Conservation (phyloP, 768 basidiomycete genomes). For the Pleurotus pulmonarius region DNA sequence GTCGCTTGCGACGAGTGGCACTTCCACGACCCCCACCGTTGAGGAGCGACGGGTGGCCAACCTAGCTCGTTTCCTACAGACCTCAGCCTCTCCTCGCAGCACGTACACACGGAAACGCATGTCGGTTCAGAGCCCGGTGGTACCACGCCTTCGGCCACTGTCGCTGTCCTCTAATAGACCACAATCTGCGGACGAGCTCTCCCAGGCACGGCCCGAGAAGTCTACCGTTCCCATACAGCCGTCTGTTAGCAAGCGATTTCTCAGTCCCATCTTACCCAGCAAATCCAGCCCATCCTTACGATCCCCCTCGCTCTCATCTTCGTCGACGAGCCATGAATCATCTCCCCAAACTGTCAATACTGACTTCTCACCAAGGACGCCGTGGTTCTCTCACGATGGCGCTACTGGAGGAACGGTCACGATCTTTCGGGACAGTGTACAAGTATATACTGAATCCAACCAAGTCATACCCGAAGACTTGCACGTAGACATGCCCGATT, state of each 20-base stretch:
- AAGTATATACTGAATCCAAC: background rate
- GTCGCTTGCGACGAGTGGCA: conserved; percentile 14
- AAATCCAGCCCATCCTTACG: background rate
- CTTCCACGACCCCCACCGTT: background rate
- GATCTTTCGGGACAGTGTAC: background rate
- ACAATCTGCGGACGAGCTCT: background rate
- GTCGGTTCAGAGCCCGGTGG: background rate
- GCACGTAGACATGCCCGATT: conserved; percentile 5
- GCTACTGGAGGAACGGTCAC: background rate
- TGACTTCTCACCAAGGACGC: conserved; percentile 1
- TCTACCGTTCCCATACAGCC: background rate
- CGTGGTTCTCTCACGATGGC: background rate
- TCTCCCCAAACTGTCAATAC: background rate
- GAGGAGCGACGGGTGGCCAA: background rate
- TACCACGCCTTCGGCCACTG: background rate
- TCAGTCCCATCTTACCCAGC: background rate
- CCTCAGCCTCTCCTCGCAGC: background rate
- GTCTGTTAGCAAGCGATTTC: background rate
- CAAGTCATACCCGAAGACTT: background rate
- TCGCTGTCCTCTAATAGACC: background rate
- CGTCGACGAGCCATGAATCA: background rate
- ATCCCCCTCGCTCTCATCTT: background rate
- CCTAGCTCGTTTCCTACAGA: background rate
- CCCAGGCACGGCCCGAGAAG: too few species aligned
- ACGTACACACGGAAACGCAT: background rate